These are phyloP conservation scores for Tubosaeta sp. DNA, from an alignment of 768 basidiomycete species.

Conservation along the genomic window DNA sequence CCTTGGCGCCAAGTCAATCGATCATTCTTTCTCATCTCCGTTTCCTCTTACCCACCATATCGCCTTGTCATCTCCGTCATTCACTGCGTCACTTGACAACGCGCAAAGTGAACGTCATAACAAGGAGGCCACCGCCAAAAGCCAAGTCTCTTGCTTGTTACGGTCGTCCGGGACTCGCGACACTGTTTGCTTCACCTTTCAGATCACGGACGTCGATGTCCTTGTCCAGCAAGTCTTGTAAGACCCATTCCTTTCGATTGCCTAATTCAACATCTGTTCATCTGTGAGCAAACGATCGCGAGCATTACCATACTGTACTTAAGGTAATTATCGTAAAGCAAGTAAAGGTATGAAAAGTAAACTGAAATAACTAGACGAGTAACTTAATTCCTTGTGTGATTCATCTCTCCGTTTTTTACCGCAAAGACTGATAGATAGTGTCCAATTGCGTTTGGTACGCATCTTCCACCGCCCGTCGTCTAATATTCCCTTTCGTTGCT, in stretches of 20 bases:
- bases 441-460: slow-evolving; percentile 55
- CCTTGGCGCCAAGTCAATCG: slow-evolving; percentile 14
- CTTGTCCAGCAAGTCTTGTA: slow-evolving; percentile 4
- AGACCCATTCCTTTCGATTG: not conserved
- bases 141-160: slow-evolving; percentile 25
- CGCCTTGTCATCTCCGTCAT: slow-evolving; percentile 29
- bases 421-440: slow-evolving; percentile 42
- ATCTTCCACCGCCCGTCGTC: slow-evolving; percentile 72
- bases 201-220: slow-evolving; percentile 20
- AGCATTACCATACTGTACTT: slow-evolving; percentile 12
- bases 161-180: slow-evolving; percentile 24
- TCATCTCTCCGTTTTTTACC: slow-evolving; percentile 6
- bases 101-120: slow-evolving; percentile 17
- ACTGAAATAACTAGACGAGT: slow-evolving; percentile 9
- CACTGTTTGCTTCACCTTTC: slow-evolving; percentile 19
- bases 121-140: slow-evolving; percentile 14
- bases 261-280: not conserved
- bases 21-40: slow-evolving; percentile 17
- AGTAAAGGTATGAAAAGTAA: slow-evolving; percentile 7
- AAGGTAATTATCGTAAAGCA: slow-evolving; percentile 14
- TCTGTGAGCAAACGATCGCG: not conserved
- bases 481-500: slow-evolving; percentile 78
- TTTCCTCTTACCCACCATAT: slow-evolving; percentile 39
- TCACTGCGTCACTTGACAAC: slow-evolving; percentile 13
- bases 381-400: slow-evolving; percentile 14